These are phyloP conservation scores for Cercophora scortea DNA, from an alignment of 495 filamentous ascomycete genomes.

Conservation along the genomic window DNA sequence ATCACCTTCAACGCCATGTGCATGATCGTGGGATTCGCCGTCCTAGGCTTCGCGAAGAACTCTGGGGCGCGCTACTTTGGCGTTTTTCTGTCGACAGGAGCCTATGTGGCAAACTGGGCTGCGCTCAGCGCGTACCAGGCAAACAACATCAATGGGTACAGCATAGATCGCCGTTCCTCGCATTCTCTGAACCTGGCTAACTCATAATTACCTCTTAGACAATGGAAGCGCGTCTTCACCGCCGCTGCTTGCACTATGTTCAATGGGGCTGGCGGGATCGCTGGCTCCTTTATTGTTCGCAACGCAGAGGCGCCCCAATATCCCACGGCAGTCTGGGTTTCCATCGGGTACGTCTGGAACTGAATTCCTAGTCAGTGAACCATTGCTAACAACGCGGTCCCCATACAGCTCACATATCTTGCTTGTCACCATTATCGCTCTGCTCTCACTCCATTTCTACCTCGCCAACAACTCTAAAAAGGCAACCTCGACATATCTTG, in stretches of 20 bases:
- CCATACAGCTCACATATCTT: slow-evolving; percentile 45
- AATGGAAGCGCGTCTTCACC: slow-evolving; percentile 71
- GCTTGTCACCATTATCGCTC: slow-evolving; percentile 53
- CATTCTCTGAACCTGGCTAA: background rate
- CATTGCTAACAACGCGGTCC: background rate
- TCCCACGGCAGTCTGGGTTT: slow-evolving; percentile 63
- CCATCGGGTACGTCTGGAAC: slow-evolving; percentile 43
- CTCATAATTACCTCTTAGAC: slow-evolving; percentile 24
- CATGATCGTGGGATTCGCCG: slow-evolving; percentile 64
- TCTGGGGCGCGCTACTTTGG: slow-evolving; percentile 66
- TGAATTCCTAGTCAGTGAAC: background rate
- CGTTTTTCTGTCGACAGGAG: slow-evolving; percentile 67
- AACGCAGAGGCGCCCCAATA: slow-evolving; percentile 61
- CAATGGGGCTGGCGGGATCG: slow-evolving; percentile 70
- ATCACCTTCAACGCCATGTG: slow-evolving; percentile 68
- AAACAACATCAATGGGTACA: slow-evolving; percentile 54
- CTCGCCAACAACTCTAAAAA: slow-evolving; percentile 39
- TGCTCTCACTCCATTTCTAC: slow-evolving; percentile 57
- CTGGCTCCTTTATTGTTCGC: slow-evolving; percentile 67
- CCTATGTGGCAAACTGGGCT: slow-evolving; percentile 75
- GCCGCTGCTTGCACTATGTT: slow-evolving; percentile 61
- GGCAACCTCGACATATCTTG: slow-evolving; percentile 2
- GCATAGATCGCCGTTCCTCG: background rate
- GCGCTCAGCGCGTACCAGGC: slow-evolving; percentile 66
- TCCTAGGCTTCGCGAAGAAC: slow-evolving; percentile 63